Conservation (phyloP, 345 rosid species). For the Populus simonii region DNA sequence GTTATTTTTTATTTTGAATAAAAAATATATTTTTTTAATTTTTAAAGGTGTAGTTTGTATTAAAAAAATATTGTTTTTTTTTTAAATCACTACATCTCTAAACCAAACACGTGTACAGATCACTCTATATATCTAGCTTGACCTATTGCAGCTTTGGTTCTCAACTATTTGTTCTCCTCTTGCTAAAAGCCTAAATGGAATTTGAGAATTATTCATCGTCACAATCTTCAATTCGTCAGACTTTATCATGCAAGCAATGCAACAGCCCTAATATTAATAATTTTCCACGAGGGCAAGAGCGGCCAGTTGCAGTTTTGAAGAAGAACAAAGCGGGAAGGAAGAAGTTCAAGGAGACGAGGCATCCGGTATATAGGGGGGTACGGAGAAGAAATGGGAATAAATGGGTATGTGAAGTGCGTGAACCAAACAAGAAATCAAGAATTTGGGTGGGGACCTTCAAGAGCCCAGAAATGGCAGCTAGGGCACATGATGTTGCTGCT, state of each 20-base stretch:
- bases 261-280: not conserved
- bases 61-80: too few species aligned
- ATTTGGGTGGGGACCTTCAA: constrained; percentile 32
- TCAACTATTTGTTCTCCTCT: not conserved
- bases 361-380: constrained; percentile 28
- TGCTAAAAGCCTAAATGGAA: not conserved
- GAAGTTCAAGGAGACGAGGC: constrained; percentile 32
- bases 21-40: too few species aligned
- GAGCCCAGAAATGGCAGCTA: constrained; percentile 32
- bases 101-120: too few species aligned
- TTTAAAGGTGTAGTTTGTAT: too few species aligned
- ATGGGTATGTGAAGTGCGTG: constrained; percentile 33
- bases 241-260: not conserved
- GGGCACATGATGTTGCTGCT: constrained; percentile 38
- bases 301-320: not conserved
- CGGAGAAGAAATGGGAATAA: constrained; percentile 21
- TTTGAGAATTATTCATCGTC: not conserved
- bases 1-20: too few species aligned
- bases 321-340: constrained; percentile 28
- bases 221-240: not conserved
- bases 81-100: too few species aligned
- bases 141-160: not conserved
- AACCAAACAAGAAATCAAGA: constrained; percentile 20
- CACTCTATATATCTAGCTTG: not conserved
- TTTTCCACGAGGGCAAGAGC: not conserved